Base-by-base conservation (phyloP, 352 stramenopile genomes). In the Pythium plurisporium region DNA sequence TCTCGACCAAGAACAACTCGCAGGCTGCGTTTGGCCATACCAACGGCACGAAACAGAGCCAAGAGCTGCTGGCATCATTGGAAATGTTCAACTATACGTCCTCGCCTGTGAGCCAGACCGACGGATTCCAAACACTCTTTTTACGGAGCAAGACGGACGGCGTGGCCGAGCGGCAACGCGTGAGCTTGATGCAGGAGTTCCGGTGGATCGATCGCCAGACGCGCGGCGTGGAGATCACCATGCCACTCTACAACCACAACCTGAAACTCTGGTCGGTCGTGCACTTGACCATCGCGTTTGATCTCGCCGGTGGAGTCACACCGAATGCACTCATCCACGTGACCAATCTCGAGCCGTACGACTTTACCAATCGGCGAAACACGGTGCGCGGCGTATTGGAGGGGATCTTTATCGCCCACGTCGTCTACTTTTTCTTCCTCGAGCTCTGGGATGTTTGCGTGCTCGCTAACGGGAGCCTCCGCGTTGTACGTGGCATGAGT, bases 371-470 rank as follows among this genome's bases (percentile, higher is more conserved):
- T 19, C 58, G 49, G 23, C 76, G 65, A 23, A 89, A 89, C 46
- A 57, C 84, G 15, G 9, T 69, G 17, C 76, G 79, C 1, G 53
- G 58, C 11, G 62, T 74, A 5, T 47, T 89, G 8, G 79, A 89
- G 36, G 61, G 33, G 7, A 46, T 87, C 15, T 89, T 75, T 41
- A 42, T 82, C 3, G 41, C 43, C 0, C 79, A 85, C 37, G 74
- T 87, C 6, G 23, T 79, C 5, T 89, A 89, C 33, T 89, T 89
- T 38, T 58, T 74, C 22, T 23, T 89, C 22, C 49, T 87, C 1
- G 76, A 89, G 55, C 29, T 87, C 6, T 89, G 79, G 79, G 74
- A 89, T 26, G 52, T 83, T 23, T 87, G 70, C 29, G 79, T 87
- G 38, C 69, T 89, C 11, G 83, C 76, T 7, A 75, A 67, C 5